Percentiles rank a stretch among this genome's conserved stretches.
Evolutionary conservation across 768 basidiomycete species (phyloP).

Genomic region (Lactifluus echinatus): DNA sequence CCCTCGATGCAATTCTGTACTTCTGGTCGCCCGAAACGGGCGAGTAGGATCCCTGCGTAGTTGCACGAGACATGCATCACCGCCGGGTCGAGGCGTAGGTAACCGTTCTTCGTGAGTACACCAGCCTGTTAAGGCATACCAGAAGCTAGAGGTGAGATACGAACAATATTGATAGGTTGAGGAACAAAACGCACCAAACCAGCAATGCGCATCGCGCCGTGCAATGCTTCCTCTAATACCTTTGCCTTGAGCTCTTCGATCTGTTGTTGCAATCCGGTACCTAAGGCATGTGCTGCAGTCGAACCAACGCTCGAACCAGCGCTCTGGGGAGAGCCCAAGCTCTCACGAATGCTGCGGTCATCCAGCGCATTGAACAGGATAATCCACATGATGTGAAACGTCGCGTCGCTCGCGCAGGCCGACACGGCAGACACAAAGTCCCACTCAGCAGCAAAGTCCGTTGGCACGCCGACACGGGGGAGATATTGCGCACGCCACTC

Average conservation of each 20-base stretch:
- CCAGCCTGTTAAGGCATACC: slow-evolving; percentile 43
- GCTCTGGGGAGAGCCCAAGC: slow-evolving; percentile 40
- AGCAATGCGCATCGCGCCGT: slow-evolving; percentile 80
- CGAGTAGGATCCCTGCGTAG: slow-evolving; percentile 75
- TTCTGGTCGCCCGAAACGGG: slow-evolving; percentile 74
- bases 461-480: slow-evolving; percentile 75
- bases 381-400: slow-evolving; percentile 90
- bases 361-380: slow-evolving; percentile 73
- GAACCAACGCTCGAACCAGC: slow-evolving; percentile 28
- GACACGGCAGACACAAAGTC: slow-evolving; percentile 78
- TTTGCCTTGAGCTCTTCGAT: slow-evolving; percentile 60
- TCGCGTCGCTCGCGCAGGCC: slow-evolving; percentile 76
- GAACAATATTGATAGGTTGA: neutral
- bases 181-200: slow-evolving; percentile 52
- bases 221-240: slow-evolving; percentile 72
- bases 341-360: slow-evolving; percentile 75
- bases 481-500: slow-evolving; percentile 76
- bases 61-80: slow-evolving; percentile 85
- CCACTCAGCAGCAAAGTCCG: slow-evolving; percentile 78
- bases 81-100: slow-evolving; percentile 81
- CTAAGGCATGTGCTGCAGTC: slow-evolving; percentile 26
- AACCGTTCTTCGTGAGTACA: slow-evolving; percentile 80
- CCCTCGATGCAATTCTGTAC: slow-evolving; percentile 78
- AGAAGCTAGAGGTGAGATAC: neutral
- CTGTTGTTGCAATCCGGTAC: slow-evolving; percentile 30